Evolutionary conservation across 163 green algal genomes (phyloP).

Genomic region (Botryococcus braunii): DNA sequence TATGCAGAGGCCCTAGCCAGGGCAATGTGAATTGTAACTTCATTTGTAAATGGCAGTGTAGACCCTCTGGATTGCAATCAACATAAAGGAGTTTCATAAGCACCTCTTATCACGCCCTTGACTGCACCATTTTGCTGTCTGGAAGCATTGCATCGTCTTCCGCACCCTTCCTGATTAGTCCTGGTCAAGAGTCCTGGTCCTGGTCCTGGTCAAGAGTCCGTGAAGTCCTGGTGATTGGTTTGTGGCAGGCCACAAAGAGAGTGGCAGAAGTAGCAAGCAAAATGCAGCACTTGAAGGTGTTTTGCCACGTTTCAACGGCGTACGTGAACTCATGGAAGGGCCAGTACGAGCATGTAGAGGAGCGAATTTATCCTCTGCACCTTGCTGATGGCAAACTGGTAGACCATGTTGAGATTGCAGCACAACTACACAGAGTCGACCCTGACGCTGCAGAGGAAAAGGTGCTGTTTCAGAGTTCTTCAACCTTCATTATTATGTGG

Average conservation of each 20-base stretch:
- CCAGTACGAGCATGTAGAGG: conserved; percentile 20
- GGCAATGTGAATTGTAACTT: background rate
- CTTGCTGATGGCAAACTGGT: background rate
- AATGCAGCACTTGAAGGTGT: conserved; percentile 13
- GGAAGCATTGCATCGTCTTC: too few relatives aligned
- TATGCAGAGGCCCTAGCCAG: background rate
- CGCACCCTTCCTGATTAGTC: background rate
- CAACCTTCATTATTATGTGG: background rate
- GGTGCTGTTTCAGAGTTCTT: background rate
- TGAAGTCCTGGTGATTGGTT: background rate
- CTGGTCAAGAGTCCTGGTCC: background rate
- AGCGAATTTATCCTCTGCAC: conserved; percentile 36
- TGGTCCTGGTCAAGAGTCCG: background rate
- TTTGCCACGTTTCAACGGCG: conserved; percentile 31
- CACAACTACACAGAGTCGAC: background rate
- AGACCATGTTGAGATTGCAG: background rate
- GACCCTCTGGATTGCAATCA: too few relatives aligned
- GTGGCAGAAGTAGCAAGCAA: conserved; percentile 25
- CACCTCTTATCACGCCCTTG: background rate
- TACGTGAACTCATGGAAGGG: conserved; percentile 37
- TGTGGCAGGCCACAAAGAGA: conserved; percentile 19
- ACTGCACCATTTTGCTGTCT: background rate
- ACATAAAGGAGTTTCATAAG: background rate
- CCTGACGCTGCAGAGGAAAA: background rate
- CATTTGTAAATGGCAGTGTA: too few relatives aligned